phyloP scores from a whole-genome alignment of 1,284 basidiomycete genomes.

The Moniliophthora roreri region DNA sequence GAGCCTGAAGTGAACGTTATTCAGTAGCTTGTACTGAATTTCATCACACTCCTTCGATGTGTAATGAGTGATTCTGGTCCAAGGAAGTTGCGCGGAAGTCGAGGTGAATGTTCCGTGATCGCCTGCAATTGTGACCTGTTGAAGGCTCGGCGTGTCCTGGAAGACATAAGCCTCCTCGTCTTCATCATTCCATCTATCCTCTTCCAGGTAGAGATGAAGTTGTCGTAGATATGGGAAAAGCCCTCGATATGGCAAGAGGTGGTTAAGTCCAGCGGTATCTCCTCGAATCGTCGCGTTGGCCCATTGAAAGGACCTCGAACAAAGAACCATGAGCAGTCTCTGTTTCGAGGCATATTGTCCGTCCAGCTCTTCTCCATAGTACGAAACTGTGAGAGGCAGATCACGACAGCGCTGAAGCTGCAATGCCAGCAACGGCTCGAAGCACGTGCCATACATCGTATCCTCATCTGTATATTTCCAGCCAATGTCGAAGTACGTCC shows the following conservation, averaged over 20 bases:
- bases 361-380: background rate
- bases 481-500: background rate
- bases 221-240: background rate
- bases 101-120: background rate
- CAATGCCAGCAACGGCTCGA: background rate
- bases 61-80: constrained; percentile 5
- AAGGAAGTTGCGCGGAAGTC: background rate
- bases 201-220: background rate
- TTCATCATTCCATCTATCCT: background rate
- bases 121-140: background rate
- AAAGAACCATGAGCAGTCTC: background rate
- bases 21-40: background rate
- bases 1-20: background rate
- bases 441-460: background rate
- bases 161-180: background rate
- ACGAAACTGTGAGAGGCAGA: background rate
- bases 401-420: background rate
- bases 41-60: background rate
- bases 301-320: constrained; percentile 2
- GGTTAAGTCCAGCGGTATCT: background rate
- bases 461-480: background rate
- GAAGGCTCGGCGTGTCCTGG: background rate
- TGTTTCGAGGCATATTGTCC: background rate
- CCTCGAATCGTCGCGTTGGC: background rate
- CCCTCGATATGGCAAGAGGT: background rate